Base-by-base conservation (phyloP, 2,329 filamentous ascomycete genomes). In the Dothideomycetes sp. region DNA sequence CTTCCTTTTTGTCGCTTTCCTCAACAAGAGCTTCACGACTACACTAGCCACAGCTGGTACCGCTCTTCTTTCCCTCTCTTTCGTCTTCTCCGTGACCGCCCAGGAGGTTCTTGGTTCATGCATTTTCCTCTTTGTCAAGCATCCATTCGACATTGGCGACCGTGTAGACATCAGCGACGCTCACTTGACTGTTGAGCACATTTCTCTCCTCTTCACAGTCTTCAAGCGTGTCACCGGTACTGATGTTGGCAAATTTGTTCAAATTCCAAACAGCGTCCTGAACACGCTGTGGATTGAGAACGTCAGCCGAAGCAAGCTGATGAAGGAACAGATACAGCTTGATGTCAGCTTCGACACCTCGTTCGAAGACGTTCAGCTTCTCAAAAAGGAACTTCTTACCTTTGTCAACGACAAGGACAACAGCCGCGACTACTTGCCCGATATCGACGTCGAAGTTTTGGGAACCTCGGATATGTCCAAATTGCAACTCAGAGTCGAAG, bases 101-200 rank as follows among this genome's bases (percentile, higher is more conserved):
- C 88, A 95, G 63, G 91, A 98, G 62, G 83, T 98, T 48, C 76
- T 98, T n/a, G 89, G 89, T 55, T 95, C 88, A 25, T 96, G 89
- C 68, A 94, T 98, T 55, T 98, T 98, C 69, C 69, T 98, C 1
- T 98, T 98, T 55, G 86, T 96, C 68, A 98, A 98, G 69, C 91
- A 98, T 60, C 89, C 91, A 0, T 96, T 84, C 60, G 91, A 98
- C 58, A 87, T 96, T 16, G 88, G 89, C 46, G 91, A 98, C 60
- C 81, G 91, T 18, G 84, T 96, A 30, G 87, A 95, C 53, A 82
- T 96, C 48, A 70, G 70, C 12, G 65, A 67, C 45, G 72, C 80
- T 49, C 72, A 78, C 51, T 78, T 94, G 51, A 71, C 86, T 4
- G 91, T 98, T 9, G 87, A 96, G 62, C 84, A 88, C 59, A 96